Evolutionary conservation across 2,329 filamentous ascomycete species (phyloP).

Genomic region (Fusarium longipes): DNA sequence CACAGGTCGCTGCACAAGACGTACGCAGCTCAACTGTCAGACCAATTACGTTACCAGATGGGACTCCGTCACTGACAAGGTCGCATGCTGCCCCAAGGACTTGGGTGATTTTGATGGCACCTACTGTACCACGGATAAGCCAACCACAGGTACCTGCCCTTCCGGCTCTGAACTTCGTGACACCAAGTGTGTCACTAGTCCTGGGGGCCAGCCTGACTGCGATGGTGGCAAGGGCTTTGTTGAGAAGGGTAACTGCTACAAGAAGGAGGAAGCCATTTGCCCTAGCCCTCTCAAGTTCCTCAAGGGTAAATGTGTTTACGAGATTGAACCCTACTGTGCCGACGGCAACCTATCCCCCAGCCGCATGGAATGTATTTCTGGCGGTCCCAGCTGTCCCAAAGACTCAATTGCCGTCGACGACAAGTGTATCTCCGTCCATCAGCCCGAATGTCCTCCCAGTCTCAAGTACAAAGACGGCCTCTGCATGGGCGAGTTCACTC

Average conservation of each 20-base stretch:
- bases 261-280: neutral
- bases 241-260: conserved; percentile 2
- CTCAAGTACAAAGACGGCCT: neutral
- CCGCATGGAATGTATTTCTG: neutral
- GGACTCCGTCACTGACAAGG: neutral
- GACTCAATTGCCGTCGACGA: neutral
- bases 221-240: neutral
- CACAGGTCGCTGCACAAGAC: neutral
- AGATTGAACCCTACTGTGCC: neutral
- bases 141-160: neutral
- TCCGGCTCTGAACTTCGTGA: neutral
- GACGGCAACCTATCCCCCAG: neutral
- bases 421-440: neutral
- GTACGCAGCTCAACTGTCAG: neutral
- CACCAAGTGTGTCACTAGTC: neutral
- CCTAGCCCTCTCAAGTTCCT: neutral
- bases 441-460: neutral
- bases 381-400: neutral
- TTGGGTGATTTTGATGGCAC: neutral
- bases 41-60: neutral
- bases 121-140: neutral
- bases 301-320: neutral
- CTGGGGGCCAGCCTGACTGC: neutral
- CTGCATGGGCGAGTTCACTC: neutral
- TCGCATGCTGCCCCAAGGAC: neutral